Base-by-base conservation (phyloP, 495 filamentous ascomycete genomes). In the Penicillium alfredii region DNA sequence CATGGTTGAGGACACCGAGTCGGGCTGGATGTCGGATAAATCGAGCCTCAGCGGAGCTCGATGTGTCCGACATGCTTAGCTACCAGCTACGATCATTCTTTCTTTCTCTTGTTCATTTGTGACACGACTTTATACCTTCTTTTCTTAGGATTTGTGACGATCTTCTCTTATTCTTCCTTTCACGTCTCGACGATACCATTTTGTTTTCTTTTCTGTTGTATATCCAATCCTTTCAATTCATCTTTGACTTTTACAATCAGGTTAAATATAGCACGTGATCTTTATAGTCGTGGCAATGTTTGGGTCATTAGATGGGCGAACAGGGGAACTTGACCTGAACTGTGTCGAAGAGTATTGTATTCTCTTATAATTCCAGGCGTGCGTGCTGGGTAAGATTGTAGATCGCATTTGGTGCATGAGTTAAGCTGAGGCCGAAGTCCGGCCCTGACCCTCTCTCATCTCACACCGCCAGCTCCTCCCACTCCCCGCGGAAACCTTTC, bases 1-100 rank as follows among this genome's bases (percentile, higher is more conserved):
- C 12, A 65, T 61, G 58, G 57, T 62, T n/a, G 60, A 62, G 30
- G 58, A 61, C 18, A 55, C 60, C 23, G 61, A 68, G 33, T 40
- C 58, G 36, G 60, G 49, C 7, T 65, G 64, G 61, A 30, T 52
- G 35, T 62, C 60, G 10, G 60, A 67, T 19, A 53, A 56, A 38
- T 56, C 58, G n/a, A 60, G 45, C 37, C 5, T 45, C 19, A 37
- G 37, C 19, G 43, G 41, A 27, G 13, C 34, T 34, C 45, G 35
- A 16, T 23, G 35, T 26, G 27, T 33, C 27, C 45, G 37, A 25
- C 8, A 8, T 3, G 23, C 23, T 8, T n/a, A 8, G 23, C 23
- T 25, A 9, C 8, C 8, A 25, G 8, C 23, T 9, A 25, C 5
- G 14, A 18, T 24, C 18, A 9, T 8, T 25, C 31, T 37, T 30